Conservation (phyloP, 371 early-diverging fungal genomes). For the Mucor piriformis region DNA sequence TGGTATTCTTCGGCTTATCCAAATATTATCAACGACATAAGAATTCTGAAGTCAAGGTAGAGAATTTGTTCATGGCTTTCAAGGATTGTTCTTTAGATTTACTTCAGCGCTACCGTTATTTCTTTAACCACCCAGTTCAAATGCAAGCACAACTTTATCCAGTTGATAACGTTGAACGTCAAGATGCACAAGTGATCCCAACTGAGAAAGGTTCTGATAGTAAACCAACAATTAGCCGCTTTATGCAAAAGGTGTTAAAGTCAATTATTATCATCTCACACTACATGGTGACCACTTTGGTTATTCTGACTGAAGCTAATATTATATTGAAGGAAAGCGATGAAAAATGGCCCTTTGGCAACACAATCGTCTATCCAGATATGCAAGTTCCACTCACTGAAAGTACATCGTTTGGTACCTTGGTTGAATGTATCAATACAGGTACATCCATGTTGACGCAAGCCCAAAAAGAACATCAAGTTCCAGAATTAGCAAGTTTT, state of each 20-base stretch:
- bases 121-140: conserved; percentile 46
- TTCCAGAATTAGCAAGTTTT: conserved; percentile 17
- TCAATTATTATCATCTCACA: conserved; percentile 11
- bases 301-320: conserved; percentile 28
- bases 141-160: conserved; percentile 51
- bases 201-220: background rate
- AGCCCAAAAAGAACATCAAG: conserved; percentile 11
- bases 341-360: conserved; percentile 41
- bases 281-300: conserved; percentile 21
- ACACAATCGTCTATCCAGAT: conserved; percentile 36
- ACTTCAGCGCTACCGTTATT: conserved; percentile 46
- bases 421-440: conserved; percentile 36
- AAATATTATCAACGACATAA: conserved; percentile 16
- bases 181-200: conserved; percentile 17
- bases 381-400: conserved; percentile 16
- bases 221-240: background rate
- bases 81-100: conserved; percentile 37
- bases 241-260: conserved; percentile 15
- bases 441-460: conserved; percentile 26
- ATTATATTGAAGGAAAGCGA: conserved; percentile 19
- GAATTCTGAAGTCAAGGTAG: conserved; percentile 15
- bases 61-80: conserved; percentile 34
- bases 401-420: conserved; percentile 35
- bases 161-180: conserved; percentile 33
- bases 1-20: conserved; percentile 39